Evolutionary conservation across 257 asterid genomes (phyloP).

Genomic region (Solanum tarijense): DNA sequence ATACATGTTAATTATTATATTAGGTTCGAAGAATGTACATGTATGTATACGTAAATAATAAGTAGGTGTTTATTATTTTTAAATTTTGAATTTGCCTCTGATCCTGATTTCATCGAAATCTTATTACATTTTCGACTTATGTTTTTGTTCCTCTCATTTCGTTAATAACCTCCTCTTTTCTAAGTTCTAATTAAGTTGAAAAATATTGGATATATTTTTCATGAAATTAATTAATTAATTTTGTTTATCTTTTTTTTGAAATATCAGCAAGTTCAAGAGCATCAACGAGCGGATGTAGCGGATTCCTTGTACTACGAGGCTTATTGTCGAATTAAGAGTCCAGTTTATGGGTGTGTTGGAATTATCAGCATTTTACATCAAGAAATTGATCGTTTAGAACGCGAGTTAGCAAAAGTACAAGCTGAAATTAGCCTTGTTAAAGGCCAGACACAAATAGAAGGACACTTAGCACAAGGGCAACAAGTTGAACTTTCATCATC

Average conservation of each 20-base stretch:
- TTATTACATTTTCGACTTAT: neutral
- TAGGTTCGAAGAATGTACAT: too few relatives aligned
- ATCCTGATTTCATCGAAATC: neutral
- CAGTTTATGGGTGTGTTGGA: conserved; percentile 21
- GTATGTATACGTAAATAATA: neutral
- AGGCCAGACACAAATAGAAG: neutral
- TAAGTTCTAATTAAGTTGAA: neutral
- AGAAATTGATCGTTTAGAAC: conserved; percentile 5
- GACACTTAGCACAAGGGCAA: neutral
- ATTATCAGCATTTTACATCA: conserved; percentile 14
- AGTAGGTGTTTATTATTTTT: neutral
- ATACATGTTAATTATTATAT: neutral
- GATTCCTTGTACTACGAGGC: conserved; percentile 24
- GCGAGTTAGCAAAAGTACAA: conserved; percentile 9
- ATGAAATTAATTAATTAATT: neutral
- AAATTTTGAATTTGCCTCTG: neutral
- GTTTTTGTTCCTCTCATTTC: neutral
- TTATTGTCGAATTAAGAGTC: conserved; percentile 16
- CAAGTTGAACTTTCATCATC: neutral
- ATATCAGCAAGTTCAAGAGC: conserved; percentile 14
- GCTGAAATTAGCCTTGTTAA: conserved; percentile 13
- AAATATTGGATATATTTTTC: neutral
- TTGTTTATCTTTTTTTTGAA: neutral
- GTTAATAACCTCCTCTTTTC: neutral
- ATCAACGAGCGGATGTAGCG: conserved; percentile 14